These are phyloP conservation scores for Pythium aristosporum DNA, from an alignment of 352 stramenopile genomes.

Conservation along the genomic window DNA sequence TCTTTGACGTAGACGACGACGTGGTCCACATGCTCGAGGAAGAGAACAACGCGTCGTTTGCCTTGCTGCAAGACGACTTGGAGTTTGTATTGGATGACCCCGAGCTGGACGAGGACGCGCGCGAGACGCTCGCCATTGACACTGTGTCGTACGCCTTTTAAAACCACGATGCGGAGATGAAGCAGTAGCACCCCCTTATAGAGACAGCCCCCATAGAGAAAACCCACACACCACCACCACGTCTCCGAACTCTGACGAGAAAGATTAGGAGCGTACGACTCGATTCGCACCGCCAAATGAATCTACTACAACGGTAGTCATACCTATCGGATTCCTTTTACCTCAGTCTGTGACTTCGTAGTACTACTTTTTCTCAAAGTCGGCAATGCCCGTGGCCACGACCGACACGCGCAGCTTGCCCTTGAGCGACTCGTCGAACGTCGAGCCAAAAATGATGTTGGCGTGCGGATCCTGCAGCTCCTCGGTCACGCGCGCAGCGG, in stretches of 20 bases:
- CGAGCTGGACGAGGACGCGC: conserved; percentile 6
- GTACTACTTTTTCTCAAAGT: conserved; percentile 71
- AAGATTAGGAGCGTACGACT: neutral
- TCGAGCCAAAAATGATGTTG: conserved; percentile 90
- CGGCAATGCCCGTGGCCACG: conserved; percentile 84
- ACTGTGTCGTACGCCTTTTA: conserved; percentile 15
- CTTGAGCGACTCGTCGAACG: conserved; percentile 77
- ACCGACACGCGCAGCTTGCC: conserved; percentile 86
- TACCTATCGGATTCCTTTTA: too few species aligned
- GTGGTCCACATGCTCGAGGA: conserved; percentile 18
- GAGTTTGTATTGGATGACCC: neutral
- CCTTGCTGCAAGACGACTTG: conserved; percentile 19
- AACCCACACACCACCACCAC: neutral
- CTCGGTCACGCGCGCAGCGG: conserved; percentile 82
- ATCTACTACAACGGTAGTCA: neutral
- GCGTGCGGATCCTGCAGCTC: conserved; percentile 86
- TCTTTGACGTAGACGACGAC: conserved; percentile 13
- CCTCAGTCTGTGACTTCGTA: neutral
- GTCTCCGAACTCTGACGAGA: neutral
- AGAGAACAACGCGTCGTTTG: conserved; percentile 20
- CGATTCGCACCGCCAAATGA: neutral
- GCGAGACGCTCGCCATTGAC: conserved; percentile 10
- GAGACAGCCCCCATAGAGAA: neutral
- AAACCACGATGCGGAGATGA: neutral
- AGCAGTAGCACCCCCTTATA: neutral